Percentiles rank a stretch among this genome's conserved stretches.
Evolutionary conservation across 176 grass and related monocot genomes (phyloP).

Genomic region (Pontederia paniculata): DNA sequence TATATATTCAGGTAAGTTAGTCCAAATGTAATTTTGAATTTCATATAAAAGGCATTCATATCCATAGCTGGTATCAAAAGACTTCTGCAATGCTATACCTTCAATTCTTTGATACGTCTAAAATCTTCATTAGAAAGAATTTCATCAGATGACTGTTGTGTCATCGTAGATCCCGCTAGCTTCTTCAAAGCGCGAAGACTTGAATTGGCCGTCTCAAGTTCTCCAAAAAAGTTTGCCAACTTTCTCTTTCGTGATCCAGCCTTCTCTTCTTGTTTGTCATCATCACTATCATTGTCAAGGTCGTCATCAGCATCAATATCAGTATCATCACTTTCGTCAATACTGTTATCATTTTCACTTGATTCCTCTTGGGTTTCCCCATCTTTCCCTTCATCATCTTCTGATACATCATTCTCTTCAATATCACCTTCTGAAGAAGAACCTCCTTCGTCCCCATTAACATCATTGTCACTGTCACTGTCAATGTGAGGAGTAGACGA

Average conservation of each 20-base stretch:
- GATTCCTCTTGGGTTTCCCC: conserved; percentile 22
- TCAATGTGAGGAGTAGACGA: not conserved
- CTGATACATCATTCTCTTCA: conserved; percentile 25
- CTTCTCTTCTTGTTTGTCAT: conserved; percentile 20
- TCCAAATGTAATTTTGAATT: conserved; percentile 4
- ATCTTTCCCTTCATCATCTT: conserved; percentile 20
- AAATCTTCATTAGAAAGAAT: conserved; percentile 89
- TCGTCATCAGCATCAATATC: conserved; percentile 8
- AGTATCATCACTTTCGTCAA: conserved; percentile 11
- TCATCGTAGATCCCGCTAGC: conserved; percentile 39
- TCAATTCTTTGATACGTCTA: conserved; percentile 75
- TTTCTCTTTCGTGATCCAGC: conserved; percentile 57
- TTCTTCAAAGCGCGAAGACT: conserved; percentile 79
- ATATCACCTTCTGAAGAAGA: not conserved
- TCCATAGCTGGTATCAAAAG: not conserved
- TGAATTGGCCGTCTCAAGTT: conserved; percentile 60
- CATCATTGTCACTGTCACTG: not conserved
- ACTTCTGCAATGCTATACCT: conserved; percentile 27
- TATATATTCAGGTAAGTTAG: too few relatives aligned
- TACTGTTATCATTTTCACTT: conserved; percentile 27
- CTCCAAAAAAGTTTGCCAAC: conserved; percentile 43
- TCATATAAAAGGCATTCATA: too few relatives aligned
- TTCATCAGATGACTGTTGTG: conserved; percentile 28
- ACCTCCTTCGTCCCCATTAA: not conserved
- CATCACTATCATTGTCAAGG: conserved; percentile 25